phyloP scores from a whole-genome alignment of 2,329 filamentous ascomycete genomes.

The Dothiorella sarmentorum region DNA sequence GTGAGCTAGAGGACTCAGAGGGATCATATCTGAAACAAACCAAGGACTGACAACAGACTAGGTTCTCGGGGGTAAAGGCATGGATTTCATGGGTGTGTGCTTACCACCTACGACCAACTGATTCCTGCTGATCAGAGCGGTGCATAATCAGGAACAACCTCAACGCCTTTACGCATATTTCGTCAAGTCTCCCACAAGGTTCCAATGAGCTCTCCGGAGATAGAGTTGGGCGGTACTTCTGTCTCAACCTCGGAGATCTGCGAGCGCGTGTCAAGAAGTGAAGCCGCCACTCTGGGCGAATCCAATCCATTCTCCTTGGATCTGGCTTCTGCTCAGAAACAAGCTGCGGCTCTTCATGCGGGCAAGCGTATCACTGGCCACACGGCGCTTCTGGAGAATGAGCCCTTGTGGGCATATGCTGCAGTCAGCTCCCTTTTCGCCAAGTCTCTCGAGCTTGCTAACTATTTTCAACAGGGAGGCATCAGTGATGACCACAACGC shows the following conservation, averaged over 20 bases:
- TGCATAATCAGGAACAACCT: not conserved
- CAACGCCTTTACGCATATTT: not conserved
- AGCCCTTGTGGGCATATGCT: not conserved
- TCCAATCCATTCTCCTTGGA: not conserved
- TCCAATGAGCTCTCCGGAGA: not conserved
- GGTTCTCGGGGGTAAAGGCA: not conserved
- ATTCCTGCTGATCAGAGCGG: not conserved
- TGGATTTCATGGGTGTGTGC: not conserved
- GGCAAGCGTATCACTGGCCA: not conserved
- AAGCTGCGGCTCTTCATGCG: not conserved
- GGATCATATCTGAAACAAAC: not conserved
- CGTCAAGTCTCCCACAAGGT: not conserved
- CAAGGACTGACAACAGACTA: not conserved
- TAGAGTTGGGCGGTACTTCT: not conserved
- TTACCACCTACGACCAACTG: not conserved
- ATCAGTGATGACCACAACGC: not conserved
- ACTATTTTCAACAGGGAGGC: not conserved
- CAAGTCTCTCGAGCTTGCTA: too few relatives aligned
- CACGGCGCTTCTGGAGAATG: not conserved
- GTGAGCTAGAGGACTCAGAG: not conserved
- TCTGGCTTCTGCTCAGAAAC: not conserved
- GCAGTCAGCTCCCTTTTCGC: not conserved
- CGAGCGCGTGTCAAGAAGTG: not conserved
- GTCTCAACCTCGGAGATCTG: not conserved
- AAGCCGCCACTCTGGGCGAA: not conserved